Evolutionary conservation across 148 eudicot species (phyloP).

Genomic region (Rhododendron griersonianum): DNA sequence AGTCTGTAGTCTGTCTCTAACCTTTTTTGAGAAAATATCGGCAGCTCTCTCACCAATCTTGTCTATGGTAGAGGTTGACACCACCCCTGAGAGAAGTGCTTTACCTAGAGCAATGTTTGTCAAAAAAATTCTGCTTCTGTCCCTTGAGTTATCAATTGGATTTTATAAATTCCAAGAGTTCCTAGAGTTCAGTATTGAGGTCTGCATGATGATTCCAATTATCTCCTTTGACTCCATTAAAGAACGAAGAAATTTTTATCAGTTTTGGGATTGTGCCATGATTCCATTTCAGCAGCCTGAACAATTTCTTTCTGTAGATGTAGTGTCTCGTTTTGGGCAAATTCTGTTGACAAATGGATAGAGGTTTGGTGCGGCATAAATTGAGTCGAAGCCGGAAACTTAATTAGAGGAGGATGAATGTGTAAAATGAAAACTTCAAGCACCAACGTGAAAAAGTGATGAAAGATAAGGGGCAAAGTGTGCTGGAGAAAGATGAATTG

Average conservation of each 20-base stretch:
- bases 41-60: not conserved
- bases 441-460: not conserved
- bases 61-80: not conserved
- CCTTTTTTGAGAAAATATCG: too few relatives aligned
- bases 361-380: not conserved
- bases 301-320: not conserved
- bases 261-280: not conserved
- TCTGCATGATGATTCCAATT: not conserved
- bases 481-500: not conserved
- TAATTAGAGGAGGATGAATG: not conserved
- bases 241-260: not conserved
- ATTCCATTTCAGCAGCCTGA: not conserved
- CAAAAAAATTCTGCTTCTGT: not conserved
- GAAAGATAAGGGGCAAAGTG: not conserved
- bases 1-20: not conserved
- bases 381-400: not conserved
- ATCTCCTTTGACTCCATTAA: not conserved
- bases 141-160: not conserved
- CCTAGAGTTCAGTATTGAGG: not conserved
- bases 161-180: not conserved
- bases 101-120: not conserved
- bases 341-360: not conserved
- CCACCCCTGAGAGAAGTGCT: not conserved
- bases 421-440: not conserved
- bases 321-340: not conserved